Base-by-base conservation (phyloP, 768 basidiomycete genomes). In the Wakefieldia striispora region DNA sequence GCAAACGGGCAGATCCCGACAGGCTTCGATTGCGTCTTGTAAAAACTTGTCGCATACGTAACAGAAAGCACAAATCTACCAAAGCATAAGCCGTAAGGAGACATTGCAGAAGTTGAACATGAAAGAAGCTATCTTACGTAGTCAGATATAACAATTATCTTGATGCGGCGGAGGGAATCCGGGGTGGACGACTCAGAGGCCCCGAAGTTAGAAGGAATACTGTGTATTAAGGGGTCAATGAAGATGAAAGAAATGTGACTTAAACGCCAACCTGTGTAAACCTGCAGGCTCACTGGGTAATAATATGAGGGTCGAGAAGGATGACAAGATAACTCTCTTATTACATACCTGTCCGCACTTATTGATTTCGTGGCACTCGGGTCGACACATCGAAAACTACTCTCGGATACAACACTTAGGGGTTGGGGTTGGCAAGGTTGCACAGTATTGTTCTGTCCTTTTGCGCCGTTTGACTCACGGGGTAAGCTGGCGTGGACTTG, bases 31-130 rank as follows among this genome's bases (percentile, higher is more conserved):
- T 16, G 72, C 72, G 27, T 61, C 59, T 20, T 50, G 55, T 23
- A 74, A 50, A 26, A 66, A 50, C 44, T 67, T 71, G 45, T 66
- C 62, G 35, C 67, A 65, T 35, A 73, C 53, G 53, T 70, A 74
- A 54, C 72, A 74, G 57, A 70, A 72, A 23, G 45, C 50, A 27
- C 70, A 72, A 40, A 66, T 45, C 69, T 69, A 51, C 4, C 2
- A 0, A n/a, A 34, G 34, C 8, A 13, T 13, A 17, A 21, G 11
- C 6, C 11, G 16, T 33, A 13, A 40, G 52, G 6, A 27, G 29
- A 31, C 7, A 7, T 7, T 2, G 21, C 6, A 40, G 5, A 12
- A 12, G 7, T 31, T 6, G n/a, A 11, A 24, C 19, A 21, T 26
- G 38, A 38, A 6, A 11, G 2, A 33, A 26, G 43, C 57, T 14